Conservation (phyloP, 257 asterid genomes). For the Fraxinus quadrangulata region DNA sequence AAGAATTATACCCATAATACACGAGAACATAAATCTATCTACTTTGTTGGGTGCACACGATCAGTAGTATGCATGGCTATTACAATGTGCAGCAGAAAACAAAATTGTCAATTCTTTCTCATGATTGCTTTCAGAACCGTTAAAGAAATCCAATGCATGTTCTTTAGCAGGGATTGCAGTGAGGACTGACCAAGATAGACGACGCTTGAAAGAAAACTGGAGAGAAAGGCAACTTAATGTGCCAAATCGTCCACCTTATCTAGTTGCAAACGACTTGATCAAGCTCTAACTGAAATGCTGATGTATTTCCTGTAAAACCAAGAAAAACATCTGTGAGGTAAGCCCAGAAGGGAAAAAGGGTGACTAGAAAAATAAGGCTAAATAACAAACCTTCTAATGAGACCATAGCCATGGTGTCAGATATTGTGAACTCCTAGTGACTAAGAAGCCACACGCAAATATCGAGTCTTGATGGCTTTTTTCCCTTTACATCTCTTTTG, state of each 20-base stretch:
- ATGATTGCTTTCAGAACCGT: constrained; percentile 4
- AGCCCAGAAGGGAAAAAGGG: neutral
- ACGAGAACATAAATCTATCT: no score
- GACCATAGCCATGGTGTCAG: neutral
- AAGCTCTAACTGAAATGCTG: neutral
- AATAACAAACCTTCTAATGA: constrained; percentile 31
- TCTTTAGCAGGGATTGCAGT: neutral
- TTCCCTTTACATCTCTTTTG: constrained; percentile 29
- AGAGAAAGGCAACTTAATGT: neutral
- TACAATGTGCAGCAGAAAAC: neutral
- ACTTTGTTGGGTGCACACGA: no score
- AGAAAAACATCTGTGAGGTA: neutral
- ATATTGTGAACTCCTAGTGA: constrained; percentile 11
- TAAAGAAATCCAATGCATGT: constrained; percentile 19
- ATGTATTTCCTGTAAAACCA: neutral
- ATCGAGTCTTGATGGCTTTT: constrained; percentile 32
- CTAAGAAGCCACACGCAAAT: constrained; percentile 31
- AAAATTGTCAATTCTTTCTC: neutral
- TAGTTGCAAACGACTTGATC: neutral
- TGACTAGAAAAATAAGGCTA: constrained; percentile 13
- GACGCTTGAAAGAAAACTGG: constrained; percentile 9
- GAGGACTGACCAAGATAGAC: neutral
- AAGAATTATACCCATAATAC: no score
- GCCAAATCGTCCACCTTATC: neutral
- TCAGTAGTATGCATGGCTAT: no score